phyloP scores from a whole-genome alignment of 202 grass and related monocot species.

The Saccharum hybrid region DNA sequence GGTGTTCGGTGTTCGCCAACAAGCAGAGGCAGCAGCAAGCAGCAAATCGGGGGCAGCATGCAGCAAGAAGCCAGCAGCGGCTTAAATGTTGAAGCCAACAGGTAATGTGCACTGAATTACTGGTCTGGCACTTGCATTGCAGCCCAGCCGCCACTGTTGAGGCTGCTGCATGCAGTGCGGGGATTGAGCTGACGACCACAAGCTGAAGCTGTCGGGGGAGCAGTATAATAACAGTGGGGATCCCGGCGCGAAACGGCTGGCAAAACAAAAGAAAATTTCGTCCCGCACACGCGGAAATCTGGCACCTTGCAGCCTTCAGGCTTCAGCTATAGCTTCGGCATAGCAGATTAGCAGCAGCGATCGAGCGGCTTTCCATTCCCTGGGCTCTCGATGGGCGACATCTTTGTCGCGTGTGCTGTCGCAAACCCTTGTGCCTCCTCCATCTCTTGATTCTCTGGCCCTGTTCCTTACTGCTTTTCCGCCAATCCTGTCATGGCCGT shows the following conservation, averaged over 20 bases:
- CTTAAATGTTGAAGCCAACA: no score
- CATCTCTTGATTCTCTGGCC: neutral
- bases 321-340: neutral
- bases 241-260: neutral
- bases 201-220: slow-evolving; percentile 32
- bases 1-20: no score
- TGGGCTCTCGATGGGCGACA: neutral
- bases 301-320: neutral
- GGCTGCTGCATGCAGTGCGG: neutral
- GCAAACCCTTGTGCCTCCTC: neutral
- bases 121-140: no score
- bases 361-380: neutral
- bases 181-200: slow-evolving; percentile 10
- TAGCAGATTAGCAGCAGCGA: neutral
- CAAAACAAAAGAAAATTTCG: neutral
- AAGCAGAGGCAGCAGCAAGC: no score
- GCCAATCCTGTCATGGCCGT: slow-evolving; percentile 21
- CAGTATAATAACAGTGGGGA: slow-evolving; percentile 40
- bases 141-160: no score
- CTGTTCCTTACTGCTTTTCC: slow-evolving; percentile 22
- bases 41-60: no score
- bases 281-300: neutral
- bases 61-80: no score
- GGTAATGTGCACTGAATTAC: no score
- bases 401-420: slow-evolving; percentile 10